Evolutionary conservation across 2,329 filamentous ascomycete genomes (phyloP), one percentile per base, ranked within the genome.

Genomic region (Triangularia setosa): DNA sequence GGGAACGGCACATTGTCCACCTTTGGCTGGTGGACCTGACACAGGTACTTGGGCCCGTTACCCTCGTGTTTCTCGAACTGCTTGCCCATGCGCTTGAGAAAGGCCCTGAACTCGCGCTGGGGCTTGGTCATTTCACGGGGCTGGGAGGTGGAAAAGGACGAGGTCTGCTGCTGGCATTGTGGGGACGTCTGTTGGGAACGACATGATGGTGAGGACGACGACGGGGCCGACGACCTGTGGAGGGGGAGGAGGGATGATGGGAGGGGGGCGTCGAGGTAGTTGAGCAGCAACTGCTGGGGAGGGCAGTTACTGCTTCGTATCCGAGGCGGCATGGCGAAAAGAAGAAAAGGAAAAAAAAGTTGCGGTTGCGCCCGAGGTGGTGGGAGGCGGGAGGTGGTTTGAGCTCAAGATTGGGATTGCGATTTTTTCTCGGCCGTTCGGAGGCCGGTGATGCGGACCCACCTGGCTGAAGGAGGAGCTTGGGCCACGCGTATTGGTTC

Each of bases 1-100:
- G 92, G 92, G 69, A 95, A 97, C 0, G 91, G 92, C 65, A 78
- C 76, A 75, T 12, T 2, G 23, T 28, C 35, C 8, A 0, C n/a
- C 6, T 9, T 21, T 6, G 2, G 48, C n/a, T n/a, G 2, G 23
- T 18, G 60, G 1, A 71, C 68, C 44, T 71, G 71, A 12, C 75
- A 73, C 1, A 83, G 69, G 67, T 83, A 82, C 61, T 73, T 74
- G 1, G 77, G 74, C 25, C 33, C 1, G 16, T 48, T 21, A 7
- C 5, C 28, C 25, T 24, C 23, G 5, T 48, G 18, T 14, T 57
- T 30, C 21, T 60, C 64, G 40, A 72, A 69, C 18, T 55, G 16
- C 7, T 63, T 55, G 25, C 69, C 72, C 2, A 44, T 40, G 18
- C 24, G 59, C 48, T 67, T 67, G 24, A 73, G 55, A 79, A 79